Conservation (phyloP, 2,329 filamentous ascomycete genomes). For the Curvularia lunata region DNA sequence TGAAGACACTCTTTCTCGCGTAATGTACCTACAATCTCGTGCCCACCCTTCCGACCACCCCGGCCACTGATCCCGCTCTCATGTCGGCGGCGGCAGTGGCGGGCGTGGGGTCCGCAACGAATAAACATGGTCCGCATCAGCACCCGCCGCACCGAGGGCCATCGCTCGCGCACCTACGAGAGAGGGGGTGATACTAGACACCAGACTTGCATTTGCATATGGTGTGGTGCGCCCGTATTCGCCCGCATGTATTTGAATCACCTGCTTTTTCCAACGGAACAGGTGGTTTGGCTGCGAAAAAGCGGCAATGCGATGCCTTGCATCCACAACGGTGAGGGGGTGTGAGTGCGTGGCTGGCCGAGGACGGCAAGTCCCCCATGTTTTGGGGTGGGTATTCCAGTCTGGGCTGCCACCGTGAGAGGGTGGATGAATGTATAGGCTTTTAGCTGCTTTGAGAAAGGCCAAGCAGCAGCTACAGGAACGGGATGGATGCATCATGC, state of each 20-base stretch:
- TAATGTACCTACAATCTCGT: not conserved
- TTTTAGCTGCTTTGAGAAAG: no score
- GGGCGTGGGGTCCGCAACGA: not conserved
- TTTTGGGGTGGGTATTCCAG: not conserved
- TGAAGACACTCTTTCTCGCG: not conserved
- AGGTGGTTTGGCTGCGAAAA: no score
- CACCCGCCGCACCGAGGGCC: not conserved
- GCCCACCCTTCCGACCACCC: not conserved
- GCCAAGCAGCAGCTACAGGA: no score
- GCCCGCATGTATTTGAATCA: no score
- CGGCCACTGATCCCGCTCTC: conserved; percentile 1
- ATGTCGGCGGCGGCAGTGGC: conserved; percentile 1
- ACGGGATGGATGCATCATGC: no score
- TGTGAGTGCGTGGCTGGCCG: no score
- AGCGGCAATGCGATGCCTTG: not conserved
- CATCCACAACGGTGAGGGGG: not conserved
- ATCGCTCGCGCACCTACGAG: not conserved
- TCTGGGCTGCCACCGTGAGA: not conserved
- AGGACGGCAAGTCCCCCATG: not conserved
- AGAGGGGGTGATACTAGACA: no score
- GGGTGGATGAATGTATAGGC: no score
- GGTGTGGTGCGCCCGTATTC: no score
- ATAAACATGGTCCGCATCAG: not conserved
- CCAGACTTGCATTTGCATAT: no score
- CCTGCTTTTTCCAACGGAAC: no score